These are phyloP conservation scores for Capronia coronata DNA, from an alignment of 2,329 filamentous ascomycete species.

Conservation along the genomic window DNA sequence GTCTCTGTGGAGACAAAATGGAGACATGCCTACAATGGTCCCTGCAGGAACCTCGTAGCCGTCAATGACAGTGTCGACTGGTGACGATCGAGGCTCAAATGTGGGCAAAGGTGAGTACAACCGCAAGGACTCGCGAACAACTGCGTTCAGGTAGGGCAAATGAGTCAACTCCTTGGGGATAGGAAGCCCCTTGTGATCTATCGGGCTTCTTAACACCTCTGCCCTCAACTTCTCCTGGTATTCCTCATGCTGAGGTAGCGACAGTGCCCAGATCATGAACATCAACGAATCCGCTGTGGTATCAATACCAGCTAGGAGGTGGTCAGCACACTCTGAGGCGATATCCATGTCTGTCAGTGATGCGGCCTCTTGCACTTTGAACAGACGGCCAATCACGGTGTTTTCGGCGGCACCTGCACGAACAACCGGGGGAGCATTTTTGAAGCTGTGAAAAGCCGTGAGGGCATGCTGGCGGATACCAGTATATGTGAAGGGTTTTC, in stretches of 20 bases:
- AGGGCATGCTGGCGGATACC: constrained; percentile 45
- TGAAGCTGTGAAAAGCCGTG: constrained; percentile 32
- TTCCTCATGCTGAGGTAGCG: constrained; percentile 37
- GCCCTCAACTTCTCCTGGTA: constrained; percentile 42
- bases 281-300: constrained; percentile 49
- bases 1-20: constrained; percentile 36
- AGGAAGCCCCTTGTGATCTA: constrained; percentile 33
- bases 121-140: constrained; percentile 46
- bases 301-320: constrained; percentile 49
- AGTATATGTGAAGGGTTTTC: constrained; percentile 47
- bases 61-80: constrained; percentile 33
- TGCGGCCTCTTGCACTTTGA: constrained; percentile 25
- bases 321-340: constrained; percentile 50
- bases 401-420: constrained; percentile 26
- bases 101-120: constrained; percentile 46
- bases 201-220: constrained; percentile 35
- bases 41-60: constrained; percentile 31
- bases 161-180: constrained; percentile 35
- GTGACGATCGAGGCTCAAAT: constrained; percentile 41
- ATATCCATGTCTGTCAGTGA: constrained; percentile 42
- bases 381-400: constrained; percentile 27
- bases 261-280: constrained; percentile 48
- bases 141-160: constrained; percentile 42
- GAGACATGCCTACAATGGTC: constrained; percentile 32
- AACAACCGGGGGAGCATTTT: constrained; percentile 28